These are phyloP conservation scores for Candolleomyces aberdarensis DNA, from an alignment of 768 basidiomycete genomes.

Conservation along the genomic window DNA sequence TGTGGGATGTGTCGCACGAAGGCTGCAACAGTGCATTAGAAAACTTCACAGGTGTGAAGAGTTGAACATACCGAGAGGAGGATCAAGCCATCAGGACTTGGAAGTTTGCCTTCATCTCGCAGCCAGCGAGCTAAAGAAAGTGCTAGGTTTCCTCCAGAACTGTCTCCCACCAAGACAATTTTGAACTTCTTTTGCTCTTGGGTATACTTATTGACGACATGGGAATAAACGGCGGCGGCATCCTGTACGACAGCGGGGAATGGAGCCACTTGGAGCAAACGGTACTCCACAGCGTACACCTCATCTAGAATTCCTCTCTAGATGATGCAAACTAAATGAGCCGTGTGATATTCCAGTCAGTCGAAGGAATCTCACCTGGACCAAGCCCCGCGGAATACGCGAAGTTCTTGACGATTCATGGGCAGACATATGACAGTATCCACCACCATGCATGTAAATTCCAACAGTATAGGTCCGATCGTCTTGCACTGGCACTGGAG, in stretches of 20 bases:
- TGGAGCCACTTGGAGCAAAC: slow-evolving; percentile 48
- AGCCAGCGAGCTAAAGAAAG: slow-evolving; percentile 51
- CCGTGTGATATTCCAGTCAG: background rate
- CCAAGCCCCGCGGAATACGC: slow-evolving; percentile 43
- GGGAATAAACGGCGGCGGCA: slow-evolving; percentile 49
- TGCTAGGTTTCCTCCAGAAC: slow-evolving; percentile 52
- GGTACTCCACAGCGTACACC: slow-evolving; percentile 47
- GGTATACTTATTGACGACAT: slow-evolving; percentile 34
- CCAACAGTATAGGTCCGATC: slow-evolving; percentile 36
- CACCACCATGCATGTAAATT: slow-evolving; percentile 53
- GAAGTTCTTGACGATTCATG: slow-evolving; percentile 48
- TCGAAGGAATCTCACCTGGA: slow-evolving; percentile 29
- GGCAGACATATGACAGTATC: slow-evolving; percentile 57
- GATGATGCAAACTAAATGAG: background rate
- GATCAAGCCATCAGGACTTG: slow-evolving; percentile 42
- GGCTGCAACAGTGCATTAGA: slow-evolving; percentile 12
- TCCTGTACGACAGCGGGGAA: slow-evolving; percentile 55
- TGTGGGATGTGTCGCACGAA: slow-evolving; percentile 36
- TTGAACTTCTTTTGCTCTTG: slow-evolving; percentile 23
- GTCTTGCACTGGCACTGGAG: slow-evolving; percentile 8
- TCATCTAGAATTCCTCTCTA: slow-evolving; percentile 32
- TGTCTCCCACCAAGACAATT: slow-evolving; percentile 51
- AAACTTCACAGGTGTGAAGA: background rate
- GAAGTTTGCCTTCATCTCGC: slow-evolving; percentile 45
- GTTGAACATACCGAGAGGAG: slow-evolving; percentile 37